phyloP scores from a whole-genome alignment of 768 basidiomycete species.

The Antrodiella citrinella region DNA sequence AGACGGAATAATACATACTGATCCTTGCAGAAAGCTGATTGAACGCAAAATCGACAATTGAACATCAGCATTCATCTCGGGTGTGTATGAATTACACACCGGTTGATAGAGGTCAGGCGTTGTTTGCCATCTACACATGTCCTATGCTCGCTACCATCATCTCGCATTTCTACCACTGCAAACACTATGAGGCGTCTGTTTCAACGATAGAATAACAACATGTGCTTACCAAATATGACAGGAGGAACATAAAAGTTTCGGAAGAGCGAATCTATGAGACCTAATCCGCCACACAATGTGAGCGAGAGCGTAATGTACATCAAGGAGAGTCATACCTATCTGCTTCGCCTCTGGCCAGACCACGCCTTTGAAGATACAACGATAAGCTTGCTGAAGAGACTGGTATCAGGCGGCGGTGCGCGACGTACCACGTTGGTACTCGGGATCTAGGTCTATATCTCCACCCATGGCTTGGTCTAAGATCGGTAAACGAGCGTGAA shows the following conservation, averaged over 20 bases:
- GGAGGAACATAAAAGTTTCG: slow-evolving; percentile 79
- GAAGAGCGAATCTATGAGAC: slow-evolving; percentile 70
- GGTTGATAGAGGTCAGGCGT: slow-evolving; percentile 63
- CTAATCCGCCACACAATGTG: slow-evolving; percentile 5
- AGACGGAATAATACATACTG: slow-evolving; percentile 34
- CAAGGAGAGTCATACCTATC: slow-evolving; percentile 26
- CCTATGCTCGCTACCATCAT: slow-evolving; percentile 59
- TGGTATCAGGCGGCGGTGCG: not conserved
- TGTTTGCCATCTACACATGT: slow-evolving; percentile 81
- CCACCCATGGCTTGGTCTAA: slow-evolving; percentile 56
- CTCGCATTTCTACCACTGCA: slow-evolving; percentile 32
- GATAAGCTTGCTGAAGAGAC: not conserved
- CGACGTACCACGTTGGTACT: slow-evolving; percentile 68
- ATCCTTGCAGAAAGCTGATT: slow-evolving; percentile 58
- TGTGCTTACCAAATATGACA: slow-evolving; percentile 57
- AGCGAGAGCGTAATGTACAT: not conserved
- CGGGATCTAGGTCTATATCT: slow-evolving; percentile 67
- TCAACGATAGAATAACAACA: not conserved
- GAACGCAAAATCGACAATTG: slow-evolving; percentile 2
- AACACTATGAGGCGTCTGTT: too few relatives aligned
- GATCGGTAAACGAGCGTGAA: too few relatives aligned
- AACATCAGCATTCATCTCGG: not conserved
- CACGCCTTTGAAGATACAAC: slow-evolving; percentile 38
- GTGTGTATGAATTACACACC: slow-evolving; percentile 30
- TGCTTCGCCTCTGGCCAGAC: slow-evolving; percentile 78